Base-by-base conservation (phyloP, 768 basidiomycete species). In the Boletus tylopilopsis region DNA sequence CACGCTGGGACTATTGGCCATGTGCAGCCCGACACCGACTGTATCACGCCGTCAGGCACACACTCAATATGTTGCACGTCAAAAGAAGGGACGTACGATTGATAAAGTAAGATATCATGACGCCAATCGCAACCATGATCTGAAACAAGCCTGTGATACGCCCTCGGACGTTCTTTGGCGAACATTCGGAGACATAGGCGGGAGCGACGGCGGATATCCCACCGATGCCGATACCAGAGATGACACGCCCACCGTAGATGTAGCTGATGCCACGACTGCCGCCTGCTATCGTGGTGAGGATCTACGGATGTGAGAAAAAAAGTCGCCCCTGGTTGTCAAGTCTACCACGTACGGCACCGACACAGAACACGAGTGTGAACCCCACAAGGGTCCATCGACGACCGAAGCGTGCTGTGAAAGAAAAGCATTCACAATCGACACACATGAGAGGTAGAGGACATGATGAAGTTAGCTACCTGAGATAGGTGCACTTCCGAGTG, bases 101-200 rank as follows among this genome's bases (percentile, higher is more conserved):
- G 57, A 89, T 75, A 64, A 87, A 90, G 67, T 90, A 90, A 0
- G 85, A 87, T 50, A 93, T 73, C 82, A 91, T 90, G 53, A 90
- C 90, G 45, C 90, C 91, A 42, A 81, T 73, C 21, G 89, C 87
- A 32, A 79, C 90, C 80, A 90, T 85, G 66, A 94, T 81, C 65
- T 93, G 91, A 76, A 92, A 92, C 27, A 88, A 61, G 37, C 90
- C 90, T 0, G 88, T 91, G 56, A 93, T 89, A 42, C 87, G 77
- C 6, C 90, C 91, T 53, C 92, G 84, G 6, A 91, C 87, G 19
- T 89, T 76, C 64, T 92, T 94, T 6, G 93, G 93, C 2, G 84
- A 77, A 64, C 90, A 91, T 66, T 94, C 93, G 10, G 87, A 85
- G 19, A 93, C 90, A 61, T 81, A 94, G 1, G 89, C 83, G 6